These are phyloP conservation scores for Starmerella khaoyaiensis DNA, from an alignment of 805 yeast species.

Conservation along the genomic window DNA sequence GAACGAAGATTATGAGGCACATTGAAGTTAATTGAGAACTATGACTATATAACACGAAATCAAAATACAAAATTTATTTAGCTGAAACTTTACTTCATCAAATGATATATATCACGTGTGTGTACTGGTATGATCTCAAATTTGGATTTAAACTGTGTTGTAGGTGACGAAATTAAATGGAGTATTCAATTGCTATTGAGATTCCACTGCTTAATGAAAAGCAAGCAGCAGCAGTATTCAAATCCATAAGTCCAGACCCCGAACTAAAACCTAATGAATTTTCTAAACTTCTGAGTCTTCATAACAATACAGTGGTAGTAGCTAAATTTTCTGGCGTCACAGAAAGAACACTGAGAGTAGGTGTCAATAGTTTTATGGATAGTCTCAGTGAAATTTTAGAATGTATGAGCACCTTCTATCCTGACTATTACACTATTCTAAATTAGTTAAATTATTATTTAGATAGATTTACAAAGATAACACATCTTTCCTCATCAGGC, in stretches of 20 bases:
- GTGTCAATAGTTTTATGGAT: constrained; percentile 69
- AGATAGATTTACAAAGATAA: constrained; percentile 21
- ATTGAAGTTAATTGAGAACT: no score
- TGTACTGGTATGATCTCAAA: no score
- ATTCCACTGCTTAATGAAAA: constrained; percentile 49
- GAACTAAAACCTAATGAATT: constrained; percentile 61
- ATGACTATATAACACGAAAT: no score
- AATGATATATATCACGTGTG: no score
- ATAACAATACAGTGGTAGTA: constrained; percentile 25
- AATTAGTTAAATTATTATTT: constrained; percentile 21
- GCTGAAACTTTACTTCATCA: no score
- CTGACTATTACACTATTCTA: constrained; percentile 2
- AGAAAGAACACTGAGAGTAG: constrained; percentile 69
- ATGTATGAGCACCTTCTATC: constrained; percentile 11
- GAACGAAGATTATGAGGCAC: no score
- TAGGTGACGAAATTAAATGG: no score
- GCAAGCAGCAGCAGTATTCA: constrained; percentile 53
- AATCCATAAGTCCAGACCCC: constrained; percentile 65
- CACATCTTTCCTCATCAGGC: constrained; percentile 24
- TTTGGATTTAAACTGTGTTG: no score
- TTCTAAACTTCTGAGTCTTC: constrained; percentile 33
- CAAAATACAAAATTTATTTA: no score
- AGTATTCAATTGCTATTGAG: constrained; percentile 26
- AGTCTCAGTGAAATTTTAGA: constrained; percentile 65
- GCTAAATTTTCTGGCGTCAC: constrained; percentile 26